Conservation (phyloP, 2,329 filamentous ascomycete species). For the Tolypocladium ophioglossoides region DNA sequence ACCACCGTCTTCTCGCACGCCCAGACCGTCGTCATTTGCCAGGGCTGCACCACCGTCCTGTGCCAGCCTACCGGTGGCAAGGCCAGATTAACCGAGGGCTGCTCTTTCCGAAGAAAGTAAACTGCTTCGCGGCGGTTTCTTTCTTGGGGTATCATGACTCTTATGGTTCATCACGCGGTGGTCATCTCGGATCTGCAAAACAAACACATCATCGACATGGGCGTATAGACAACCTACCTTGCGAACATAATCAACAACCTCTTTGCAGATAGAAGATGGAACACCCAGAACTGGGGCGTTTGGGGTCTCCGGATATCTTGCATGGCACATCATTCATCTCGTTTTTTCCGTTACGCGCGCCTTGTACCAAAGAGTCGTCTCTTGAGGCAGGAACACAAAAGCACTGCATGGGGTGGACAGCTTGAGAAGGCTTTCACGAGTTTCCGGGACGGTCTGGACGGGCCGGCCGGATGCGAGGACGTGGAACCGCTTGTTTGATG, state of each 20-base stretch:
- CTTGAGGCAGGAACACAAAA: constrained; percentile 29
- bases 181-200: constrained; percentile 51
- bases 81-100: constrained; percentile 97
- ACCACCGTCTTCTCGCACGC: constrained; percentile 99
- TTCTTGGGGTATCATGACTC: constrained; percentile 39
- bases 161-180: constrained; percentile 38
- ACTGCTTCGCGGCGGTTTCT: constrained; percentile 39
- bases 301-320: constrained; percentile 73
- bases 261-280: constrained; percentile 65
- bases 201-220: constrained; percentile 33
- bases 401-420: constrained; percentile 46
- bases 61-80: constrained; percentile 99
- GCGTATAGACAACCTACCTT: constrained; percentile 36
- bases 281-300: constrained; percentile 58
- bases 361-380: constrained; percentile 36
- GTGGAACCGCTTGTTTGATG: constrained; percentile 52
- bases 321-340: constrained; percentile 46
- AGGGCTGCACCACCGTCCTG: constrained; percentile 97
- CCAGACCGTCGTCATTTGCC: constrained; percentile 99
- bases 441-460: constrained; percentile 29
- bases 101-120: constrained; percentile 99
- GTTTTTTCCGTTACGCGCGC: constrained; percentile 32
- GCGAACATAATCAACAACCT: constrained; percentile 35
- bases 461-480: constrained; percentile 42
- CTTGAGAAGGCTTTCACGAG: constrained; percentile 50